phyloP scores from a whole-genome alignment of 1,139 yeast species.

The Spathaspora sp. region DNA sequence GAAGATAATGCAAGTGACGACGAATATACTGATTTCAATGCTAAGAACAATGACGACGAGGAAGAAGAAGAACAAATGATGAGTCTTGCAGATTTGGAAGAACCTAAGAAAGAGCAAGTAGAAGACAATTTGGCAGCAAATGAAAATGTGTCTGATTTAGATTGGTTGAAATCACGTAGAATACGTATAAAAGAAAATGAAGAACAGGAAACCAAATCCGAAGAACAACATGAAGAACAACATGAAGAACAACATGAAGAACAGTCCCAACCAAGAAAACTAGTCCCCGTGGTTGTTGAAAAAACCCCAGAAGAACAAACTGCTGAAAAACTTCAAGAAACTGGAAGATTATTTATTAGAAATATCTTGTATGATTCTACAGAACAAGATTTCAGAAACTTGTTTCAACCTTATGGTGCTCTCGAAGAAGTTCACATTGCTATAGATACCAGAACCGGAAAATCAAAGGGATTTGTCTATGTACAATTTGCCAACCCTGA shows the following conservation, averaged over 20 bases:
- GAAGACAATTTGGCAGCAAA: constrained; percentile 41
- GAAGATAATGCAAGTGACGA: constrained; percentile 60
- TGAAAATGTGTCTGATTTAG: constrained; percentile 70
- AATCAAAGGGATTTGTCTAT: constrained; percentile 92
- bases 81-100: constrained; percentile 16
- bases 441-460: constrained; percentile 83
- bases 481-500: constrained; percentile 64
- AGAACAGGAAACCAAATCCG: constrained; percentile 18
- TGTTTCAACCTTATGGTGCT: constrained; percentile 58
- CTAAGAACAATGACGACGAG: constrained; percentile 28
- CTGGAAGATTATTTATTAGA: constrained; percentile 86
- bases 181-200: constrained; percentile 63
- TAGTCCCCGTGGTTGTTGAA: constrained; percentile 17
- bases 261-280: constrained; percentile 9
- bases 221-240: constrained; percentile 20
- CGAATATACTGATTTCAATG: constrained; percentile 58
- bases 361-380: constrained; percentile 79
- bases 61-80: constrained; percentile 22
- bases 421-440: constrained; percentile 88
- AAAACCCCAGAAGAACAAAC: constrained; percentile 39
- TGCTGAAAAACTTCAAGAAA: constrained; percentile 53
- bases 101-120: constrained; percentile 17
- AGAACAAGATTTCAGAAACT: constrained; percentile 69
- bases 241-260: constrained; percentile 21
- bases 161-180: constrained; percentile 83